Evolutionary conservation across 2,329 filamentous ascomycete genomes (phyloP).

Genomic region (Stachybotrys elegans): DNA sequence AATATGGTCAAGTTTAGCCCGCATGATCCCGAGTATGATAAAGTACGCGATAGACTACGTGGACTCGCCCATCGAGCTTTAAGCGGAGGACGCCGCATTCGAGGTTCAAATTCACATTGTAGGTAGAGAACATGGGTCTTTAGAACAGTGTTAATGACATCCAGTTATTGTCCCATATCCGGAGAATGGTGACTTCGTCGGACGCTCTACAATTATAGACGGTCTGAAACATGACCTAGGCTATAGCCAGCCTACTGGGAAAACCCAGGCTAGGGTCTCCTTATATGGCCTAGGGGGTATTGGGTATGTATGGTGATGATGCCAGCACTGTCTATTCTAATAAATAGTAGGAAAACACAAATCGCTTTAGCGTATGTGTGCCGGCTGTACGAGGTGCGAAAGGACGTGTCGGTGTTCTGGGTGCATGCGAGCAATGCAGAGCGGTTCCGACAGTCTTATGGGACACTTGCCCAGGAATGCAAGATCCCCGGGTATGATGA

Average conservation of each 20-base stretch:
- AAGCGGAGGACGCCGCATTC: not conserved
- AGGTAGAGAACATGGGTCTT: not conserved
- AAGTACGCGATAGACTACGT: not conserved
- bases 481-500: not conserved
- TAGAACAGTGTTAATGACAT: not conserved
- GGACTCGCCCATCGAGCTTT: not conserved
- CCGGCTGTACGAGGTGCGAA: not conserved
- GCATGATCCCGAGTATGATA: conserved; percentile 13
- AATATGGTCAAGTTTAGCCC: conserved; percentile 19
- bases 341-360: not conserved
- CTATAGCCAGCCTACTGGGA: no score
- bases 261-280: not conserved
- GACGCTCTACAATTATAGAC: not conserved
- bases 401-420: not conserved
- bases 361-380: not conserved
- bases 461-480: not conserved
- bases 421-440: not conserved
- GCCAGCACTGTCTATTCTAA: not conserved
- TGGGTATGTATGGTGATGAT: not conserved
- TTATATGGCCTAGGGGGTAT: not conserved
- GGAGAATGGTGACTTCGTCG: not conserved
- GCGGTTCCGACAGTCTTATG: not conserved
- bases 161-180: conserved; percentile 5
- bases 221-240: not conserved
- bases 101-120: not conserved